Evolutionary conservation across 352 stramenopile genomes (phyloP).

Genomic region (Pythium periplocum): DNA sequence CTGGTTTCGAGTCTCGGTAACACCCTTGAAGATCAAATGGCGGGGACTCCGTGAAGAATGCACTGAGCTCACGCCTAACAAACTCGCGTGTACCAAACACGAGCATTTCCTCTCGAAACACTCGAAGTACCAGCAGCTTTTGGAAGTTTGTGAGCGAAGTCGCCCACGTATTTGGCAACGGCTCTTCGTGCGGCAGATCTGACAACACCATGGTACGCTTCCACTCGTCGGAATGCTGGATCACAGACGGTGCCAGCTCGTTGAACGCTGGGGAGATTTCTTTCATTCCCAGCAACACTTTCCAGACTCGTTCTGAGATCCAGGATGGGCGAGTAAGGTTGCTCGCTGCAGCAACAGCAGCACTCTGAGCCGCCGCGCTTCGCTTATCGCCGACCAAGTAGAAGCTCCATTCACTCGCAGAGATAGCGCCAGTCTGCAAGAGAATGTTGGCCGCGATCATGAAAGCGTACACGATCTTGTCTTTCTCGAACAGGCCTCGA

Average conservation of each 20-base stretch:
- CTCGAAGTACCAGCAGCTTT: conserved; percentile 85
- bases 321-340: conserved; percentile 42
- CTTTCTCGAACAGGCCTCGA: conserved; percentile 91
- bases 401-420: conserved; percentile 76
- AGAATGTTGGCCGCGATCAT: conserved; percentile 90
- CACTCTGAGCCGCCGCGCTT: conserved; percentile 40
- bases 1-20: conserved; percentile 89
- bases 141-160: conserved; percentile 82
- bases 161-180: conserved; percentile 67
- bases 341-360: conserved; percentile 21
- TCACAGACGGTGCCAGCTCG: conserved; percentile 39
- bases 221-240: conserved; percentile 51
- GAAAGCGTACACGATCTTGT: conserved; percentile 95
- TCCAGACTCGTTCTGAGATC: conserved; percentile 81
- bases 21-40: conserved; percentile 90
- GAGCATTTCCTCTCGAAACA: conserved; percentile 89
- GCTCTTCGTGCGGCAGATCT: conserved; percentile 69
- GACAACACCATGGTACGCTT: conserved; percentile 70
- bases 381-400: conserved; percentile 88
- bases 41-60: conserved; percentile 86
- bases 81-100: conserved; percentile 87
- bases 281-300: conserved; percentile 57
- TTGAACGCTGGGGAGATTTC: conserved; percentile 55
- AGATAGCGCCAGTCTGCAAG: conserved; percentile 68
- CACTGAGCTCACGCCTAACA: conserved; percentile 70